These are phyloP conservation scores for Leptographium galeiforme DNA, from an alignment of 2,329 filamentous ascomycete genomes.

Conservation along the genomic window DNA sequence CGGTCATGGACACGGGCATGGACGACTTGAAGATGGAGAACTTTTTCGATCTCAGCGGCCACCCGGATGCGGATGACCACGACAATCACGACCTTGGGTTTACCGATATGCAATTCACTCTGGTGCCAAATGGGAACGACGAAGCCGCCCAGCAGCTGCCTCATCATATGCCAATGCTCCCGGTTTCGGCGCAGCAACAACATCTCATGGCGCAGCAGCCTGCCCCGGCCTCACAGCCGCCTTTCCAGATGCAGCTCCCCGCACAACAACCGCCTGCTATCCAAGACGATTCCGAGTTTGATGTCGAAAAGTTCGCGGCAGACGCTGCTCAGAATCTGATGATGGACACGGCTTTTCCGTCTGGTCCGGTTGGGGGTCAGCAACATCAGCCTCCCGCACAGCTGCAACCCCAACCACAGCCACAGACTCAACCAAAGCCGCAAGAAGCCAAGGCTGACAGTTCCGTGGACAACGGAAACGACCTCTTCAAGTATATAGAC, in stretches of 20 bases:
- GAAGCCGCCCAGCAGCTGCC: neutral
- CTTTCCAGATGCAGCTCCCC: neutral
- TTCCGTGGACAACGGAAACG: slow-evolving; percentile 23
- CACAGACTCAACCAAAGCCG: neutral
- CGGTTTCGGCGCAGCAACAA: neutral
- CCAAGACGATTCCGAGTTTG: slow-evolving; percentile 26
- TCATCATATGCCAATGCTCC: slow-evolving; percentile 4
- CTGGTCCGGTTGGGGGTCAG: neutral
- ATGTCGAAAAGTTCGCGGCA: slow-evolving; percentile 28
- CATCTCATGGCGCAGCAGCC: neutral
- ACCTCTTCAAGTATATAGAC: slow-evolving; percentile 32
- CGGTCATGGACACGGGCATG: slow-evolving; percentile 6
- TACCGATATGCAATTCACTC: slow-evolving; percentile 43
- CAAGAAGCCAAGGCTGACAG: neutral
- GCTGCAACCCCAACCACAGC: neutral
- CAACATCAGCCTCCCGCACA: neutral
- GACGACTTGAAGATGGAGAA: slow-evolving; percentile 6
- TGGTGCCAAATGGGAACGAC: slow-evolving; percentile 26
- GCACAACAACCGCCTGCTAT: neutral
- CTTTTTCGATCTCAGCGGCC: slow-evolving; percentile 8
- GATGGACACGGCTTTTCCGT: slow-evolving; percentile 7
- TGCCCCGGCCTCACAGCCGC: neutral
- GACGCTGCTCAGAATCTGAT: slow-evolving; percentile 16
- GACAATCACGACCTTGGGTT: slow-evolving; percentile 31
- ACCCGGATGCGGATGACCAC: slow-evolving; percentile 3